These are phyloP conservation scores for Rasamsonia emersonii DNA, from an alignment of 2,329 filamentous ascomycete genomes.

Conservation along the genomic window DNA sequence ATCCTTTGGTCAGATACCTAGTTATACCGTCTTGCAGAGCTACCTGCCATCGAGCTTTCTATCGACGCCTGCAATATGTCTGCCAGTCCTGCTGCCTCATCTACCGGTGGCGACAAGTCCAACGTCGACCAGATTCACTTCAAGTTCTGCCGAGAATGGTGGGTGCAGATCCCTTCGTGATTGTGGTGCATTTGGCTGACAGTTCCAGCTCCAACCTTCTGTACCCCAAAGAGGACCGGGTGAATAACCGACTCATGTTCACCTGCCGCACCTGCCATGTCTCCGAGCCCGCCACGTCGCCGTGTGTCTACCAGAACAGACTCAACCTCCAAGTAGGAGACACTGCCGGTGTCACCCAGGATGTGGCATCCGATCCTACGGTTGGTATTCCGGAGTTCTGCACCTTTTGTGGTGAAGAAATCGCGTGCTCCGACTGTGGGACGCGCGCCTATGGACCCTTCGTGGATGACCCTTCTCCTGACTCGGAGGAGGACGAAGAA, in stretches of 20 bases:
- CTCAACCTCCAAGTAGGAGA: constrained; percentile 87
- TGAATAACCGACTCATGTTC: constrained; percentile 78
- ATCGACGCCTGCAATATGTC: constrained; percentile 23
- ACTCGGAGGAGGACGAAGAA: constrained; percentile 13
- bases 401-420: constrained; percentile 50
- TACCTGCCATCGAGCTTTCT: not conserved
- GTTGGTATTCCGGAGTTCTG: constrained; percentile 63
- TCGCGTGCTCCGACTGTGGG: constrained; percentile 47
- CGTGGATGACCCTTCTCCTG: constrained; percentile 1
- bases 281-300: constrained; percentile 74
- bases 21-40: too few species aligned
- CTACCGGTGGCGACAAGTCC: constrained; percentile 29
- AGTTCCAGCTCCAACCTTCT: constrained; percentile 76
- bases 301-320: constrained; percentile 92
- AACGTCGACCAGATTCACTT: constrained; percentile 75
- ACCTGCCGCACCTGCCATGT: constrained; percentile 93
- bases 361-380: constrained; percentile 96
- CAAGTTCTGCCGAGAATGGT: constrained; percentile 96
- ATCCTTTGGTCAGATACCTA: too few species aligned
- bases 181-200: not conserved
- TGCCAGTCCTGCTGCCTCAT: constrained; percentile 34
- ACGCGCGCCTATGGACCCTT: constrained; percentile 19
- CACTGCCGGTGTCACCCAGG: constrained; percentile 93
- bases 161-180: constrained; percentile 15
- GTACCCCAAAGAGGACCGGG: constrained; percentile 89